Conservation (phyloP, 2,329 filamentous ascomycete species). For the Penicillium sp. region DNA sequence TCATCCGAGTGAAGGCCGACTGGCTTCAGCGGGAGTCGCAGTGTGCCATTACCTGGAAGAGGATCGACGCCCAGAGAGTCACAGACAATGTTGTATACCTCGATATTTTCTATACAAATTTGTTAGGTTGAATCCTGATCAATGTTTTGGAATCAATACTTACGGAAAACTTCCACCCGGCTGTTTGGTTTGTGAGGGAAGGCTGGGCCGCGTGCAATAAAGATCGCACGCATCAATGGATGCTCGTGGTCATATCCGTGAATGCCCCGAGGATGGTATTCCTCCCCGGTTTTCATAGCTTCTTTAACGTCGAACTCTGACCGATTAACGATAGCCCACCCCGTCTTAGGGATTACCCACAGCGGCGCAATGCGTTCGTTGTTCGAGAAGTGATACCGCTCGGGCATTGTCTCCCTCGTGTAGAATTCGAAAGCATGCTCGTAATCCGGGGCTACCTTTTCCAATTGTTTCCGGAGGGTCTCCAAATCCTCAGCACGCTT, state of each 20-base stretch:
- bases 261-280: conserved; percentile 78
- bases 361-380: conserved; percentile 89
- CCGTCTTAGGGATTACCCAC: conserved; percentile 89
- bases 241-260: conserved; percentile 96
- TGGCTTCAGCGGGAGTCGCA: conserved; percentile 52
- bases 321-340: conserved; percentile 85
- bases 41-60: conserved; percentile 80
- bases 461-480: conserved; percentile 60
- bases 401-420: conserved; percentile 82
- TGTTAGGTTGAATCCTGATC: conserved; percentile 3
- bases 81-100: conserved; percentile 93
- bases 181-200: conserved; percentile 85
- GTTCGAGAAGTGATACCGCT: conserved; percentile 83
- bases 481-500: conserved; percentile 66
- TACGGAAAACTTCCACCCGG: conserved; percentile 76
- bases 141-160: conserved; percentile 42
- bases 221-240: conserved; percentile 93
- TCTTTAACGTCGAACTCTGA: conserved; percentile 73
- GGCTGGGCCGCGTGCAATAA: conserved; percentile 84
- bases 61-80: conserved; percentile 76
- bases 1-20: conserved; percentile 47
- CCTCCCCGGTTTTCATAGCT: conserved; percentile 60
- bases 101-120: conserved; percentile 69
- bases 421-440: conserved; percentile 74
- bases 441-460: conserved; percentile 59